Evolutionary conservation across 208 protist species (phyloP).

Genomic region (Endotrypanum monterogeii): DNA sequence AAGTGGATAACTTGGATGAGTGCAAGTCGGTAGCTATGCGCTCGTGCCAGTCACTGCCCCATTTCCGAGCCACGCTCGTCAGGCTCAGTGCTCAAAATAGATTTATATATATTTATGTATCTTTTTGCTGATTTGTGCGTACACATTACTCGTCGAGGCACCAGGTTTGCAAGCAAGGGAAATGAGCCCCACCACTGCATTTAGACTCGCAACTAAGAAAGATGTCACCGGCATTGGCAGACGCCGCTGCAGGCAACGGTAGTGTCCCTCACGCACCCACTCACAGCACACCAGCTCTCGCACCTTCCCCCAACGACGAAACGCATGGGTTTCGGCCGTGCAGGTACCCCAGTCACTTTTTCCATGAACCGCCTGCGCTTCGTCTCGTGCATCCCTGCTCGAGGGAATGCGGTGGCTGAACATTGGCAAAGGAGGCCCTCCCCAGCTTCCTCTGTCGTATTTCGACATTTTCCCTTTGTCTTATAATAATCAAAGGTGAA

Average conservation of each 20-base stretch:
- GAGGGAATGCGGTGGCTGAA: background rate
- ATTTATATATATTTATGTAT: no score
- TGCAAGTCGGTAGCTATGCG: conserved; percentile 2
- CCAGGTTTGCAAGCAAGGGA: background rate
- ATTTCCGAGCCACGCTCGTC: background rate
- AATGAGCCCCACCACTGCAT: background rate
- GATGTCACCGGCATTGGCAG: background rate
- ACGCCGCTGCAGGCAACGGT: conserved; percentile 2
- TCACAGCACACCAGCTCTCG: background rate
- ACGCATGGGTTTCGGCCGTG: background rate
- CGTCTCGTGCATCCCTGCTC: background rate
- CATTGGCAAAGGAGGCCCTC: no score
- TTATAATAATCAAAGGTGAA: background rate
- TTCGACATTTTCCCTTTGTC: background rate
- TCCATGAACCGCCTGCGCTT: background rate
- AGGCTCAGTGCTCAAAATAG: no score
- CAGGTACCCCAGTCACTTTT: background rate
- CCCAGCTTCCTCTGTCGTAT: no score
- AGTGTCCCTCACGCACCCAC: background rate
- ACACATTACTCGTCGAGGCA: no score
- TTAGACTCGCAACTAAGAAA: background rate
- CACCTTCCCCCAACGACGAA: background rate
- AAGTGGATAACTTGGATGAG: background rate
- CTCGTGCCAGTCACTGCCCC: background rate
- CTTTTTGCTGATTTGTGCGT: no score